phyloP scores from a whole-genome alignment of 1,139 yeast genomes.

The Yamadazyma pseudoaaseri region DNA sequence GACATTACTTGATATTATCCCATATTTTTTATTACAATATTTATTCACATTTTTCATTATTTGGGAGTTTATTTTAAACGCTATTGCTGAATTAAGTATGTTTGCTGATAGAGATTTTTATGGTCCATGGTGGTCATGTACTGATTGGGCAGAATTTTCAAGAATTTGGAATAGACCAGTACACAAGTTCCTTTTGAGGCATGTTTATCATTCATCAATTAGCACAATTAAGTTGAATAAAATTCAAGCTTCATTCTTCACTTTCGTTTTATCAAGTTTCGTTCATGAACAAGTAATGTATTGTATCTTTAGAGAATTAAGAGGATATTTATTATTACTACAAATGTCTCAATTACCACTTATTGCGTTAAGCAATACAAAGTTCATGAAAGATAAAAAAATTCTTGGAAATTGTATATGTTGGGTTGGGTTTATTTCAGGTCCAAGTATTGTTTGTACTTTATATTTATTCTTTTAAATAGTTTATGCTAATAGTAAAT shows the following conservation, averaged over 20 bases:
- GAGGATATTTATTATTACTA: conserved; percentile 75
- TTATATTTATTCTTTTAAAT: conserved; percentile 70
- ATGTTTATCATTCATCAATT: conserved; percentile 90
- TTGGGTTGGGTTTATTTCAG: conserved; percentile 90
- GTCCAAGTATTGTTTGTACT: conserved; percentile 88
- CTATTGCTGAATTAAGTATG: conserved; percentile 79
- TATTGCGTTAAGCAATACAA: conserved; percentile 52
- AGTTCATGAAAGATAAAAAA: conserved; percentile 50
- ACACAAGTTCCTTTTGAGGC: conserved; percentile 85
- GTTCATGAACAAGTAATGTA: conserved; percentile 94
- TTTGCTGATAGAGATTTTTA: conserved; percentile 92
- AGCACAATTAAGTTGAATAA: conserved; percentile 70
- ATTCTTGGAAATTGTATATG: conserved; percentile 78
- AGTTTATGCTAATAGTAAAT: neutral
- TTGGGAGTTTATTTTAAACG: conserved; percentile 91
- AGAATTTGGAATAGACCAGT: conserved; percentile 96
- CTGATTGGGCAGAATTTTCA: conserved; percentile 91
- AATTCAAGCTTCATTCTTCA: conserved; percentile 67
- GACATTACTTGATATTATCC: conserved; percentile 71
- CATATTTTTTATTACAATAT: conserved; percentile 75
- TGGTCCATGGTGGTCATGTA: conserved; percentile 97
- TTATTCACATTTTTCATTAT: conserved; percentile 80
- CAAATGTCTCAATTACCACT: conserved; percentile 86
- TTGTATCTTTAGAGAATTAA: conserved; percentile 71
- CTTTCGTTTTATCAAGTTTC: conserved; percentile 77